Evolutionary conservation across 495 filamentous ascomycete species (phyloP), one percentile per base, ranked within the genome.

Genomic region (Pyrenula aspistea): DNA sequence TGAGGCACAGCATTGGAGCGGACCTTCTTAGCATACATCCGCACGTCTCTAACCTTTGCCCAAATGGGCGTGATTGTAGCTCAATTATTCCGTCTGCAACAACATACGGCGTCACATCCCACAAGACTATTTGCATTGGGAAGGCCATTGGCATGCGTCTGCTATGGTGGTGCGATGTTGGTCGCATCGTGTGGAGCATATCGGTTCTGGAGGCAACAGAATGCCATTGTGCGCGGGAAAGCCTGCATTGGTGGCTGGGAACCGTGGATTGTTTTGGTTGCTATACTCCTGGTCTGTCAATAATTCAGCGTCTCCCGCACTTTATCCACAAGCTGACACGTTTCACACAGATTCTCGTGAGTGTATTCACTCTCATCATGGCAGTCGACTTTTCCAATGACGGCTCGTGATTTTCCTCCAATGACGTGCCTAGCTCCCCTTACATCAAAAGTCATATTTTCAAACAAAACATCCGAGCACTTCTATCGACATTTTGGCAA

Each of bases 11-110:
- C 31, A 42, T 42, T 42, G 31, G 86, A 93, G 68, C 75, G 87
- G 57, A 93, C 87, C 31, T 92, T 86, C 65, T 81, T 92, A 50
- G 82, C 76, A 53, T 91, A 91, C 68, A 75, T 89, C 49, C 83
- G 87, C 53, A 90, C 87, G 8, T 87, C 86, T 0, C 67, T 86
- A 22, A 72, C 80, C 4, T 71, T 92, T 22, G 78, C 86, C 2
- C 84, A 91, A 68, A 72, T 83, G 54, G 81, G 83, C 49, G 79
- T 84, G 3, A 62, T 83, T 22, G 73, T 86, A 42, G 81, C 86
- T 0, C 86, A 91, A 63, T 77, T 90, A 3, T 86, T 85, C 62
- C 74, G 82, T 55, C 76, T 91, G 2, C 61, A 54, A 61, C 60
- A 12, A 70, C 70, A 10, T 66, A 73, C 15, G 31, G 63, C 2